A percentile compares a stretch with the other conserved stretches of the same genome.
These are phyloP conservation scores for Periglandula ipomoeae DNA, from an alignment of 2,329 filamentous ascomycete genomes.

Conservation along the genomic window DNA sequence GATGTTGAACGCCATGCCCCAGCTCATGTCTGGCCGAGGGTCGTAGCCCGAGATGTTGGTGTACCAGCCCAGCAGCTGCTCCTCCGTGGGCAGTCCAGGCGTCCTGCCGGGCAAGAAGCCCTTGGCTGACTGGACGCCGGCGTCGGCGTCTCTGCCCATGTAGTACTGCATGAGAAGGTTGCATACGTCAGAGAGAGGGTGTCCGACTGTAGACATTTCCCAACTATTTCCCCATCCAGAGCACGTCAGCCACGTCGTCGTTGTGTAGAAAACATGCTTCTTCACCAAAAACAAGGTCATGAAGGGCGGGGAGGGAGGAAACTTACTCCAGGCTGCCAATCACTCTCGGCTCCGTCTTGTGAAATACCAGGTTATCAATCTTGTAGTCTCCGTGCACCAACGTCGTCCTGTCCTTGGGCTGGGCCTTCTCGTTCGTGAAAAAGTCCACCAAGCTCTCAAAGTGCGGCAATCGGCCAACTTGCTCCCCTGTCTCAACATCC, in stretches of 20 bases:
- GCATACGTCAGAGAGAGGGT: conserved; percentile 82
- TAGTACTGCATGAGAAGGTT: conserved; percentile 53
- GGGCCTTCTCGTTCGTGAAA: conserved; percentile 58
- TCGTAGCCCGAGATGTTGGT: conserved; percentile 56
- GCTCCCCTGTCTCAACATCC: conserved; percentile 66
- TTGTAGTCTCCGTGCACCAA: conserved; percentile 96
- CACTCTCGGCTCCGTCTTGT: conserved; percentile 77
- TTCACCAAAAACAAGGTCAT: background rate
- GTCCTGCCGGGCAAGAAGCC: conserved; percentile 55
- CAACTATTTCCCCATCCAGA: conserved; percentile 41
- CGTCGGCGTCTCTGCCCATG: conserved; percentile 19
- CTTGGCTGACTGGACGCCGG: conserved; percentile 20
- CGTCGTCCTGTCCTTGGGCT: conserved; percentile 68
- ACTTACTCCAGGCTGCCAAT: conserved; percentile 82
- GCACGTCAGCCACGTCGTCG: background rate
- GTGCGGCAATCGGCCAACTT: conserved; percentile 76
- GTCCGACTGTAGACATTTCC: conserved; percentile 98
- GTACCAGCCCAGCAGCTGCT: conserved; percentile 34
- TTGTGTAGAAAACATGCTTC: background rate
- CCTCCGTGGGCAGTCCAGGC: conserved; percentile 48
- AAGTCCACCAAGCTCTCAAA: conserved; percentile 73
- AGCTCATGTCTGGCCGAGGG: conserved; percentile 48
- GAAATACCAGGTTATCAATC: conserved; percentile 84
- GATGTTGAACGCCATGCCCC: conserved; percentile 53
- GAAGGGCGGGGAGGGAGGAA: background rate